These are phyloP conservation scores for Flaveria bidentis DNA, from an alignment of 129 eudicot species.

Conservation along the genomic window DNA sequence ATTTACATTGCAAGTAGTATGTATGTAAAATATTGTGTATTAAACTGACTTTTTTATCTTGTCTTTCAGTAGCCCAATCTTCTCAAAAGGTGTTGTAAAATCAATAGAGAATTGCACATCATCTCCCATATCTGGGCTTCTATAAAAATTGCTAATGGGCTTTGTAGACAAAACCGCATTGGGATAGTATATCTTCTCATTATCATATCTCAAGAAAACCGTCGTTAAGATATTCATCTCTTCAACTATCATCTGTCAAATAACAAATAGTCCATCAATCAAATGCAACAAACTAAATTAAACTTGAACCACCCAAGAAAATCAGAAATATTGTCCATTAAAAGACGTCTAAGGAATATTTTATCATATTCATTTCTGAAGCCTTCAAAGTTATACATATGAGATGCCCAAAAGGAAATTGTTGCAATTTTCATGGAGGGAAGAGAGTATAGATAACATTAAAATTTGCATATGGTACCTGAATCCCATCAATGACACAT, in stretches of 20 bases:
- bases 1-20: not conserved
- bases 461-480: constrained; percentile 39
- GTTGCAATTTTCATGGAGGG: not conserved
- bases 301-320: constrained; percentile 6
- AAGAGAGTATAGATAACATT: not conserved
- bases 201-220: constrained; percentile 73
- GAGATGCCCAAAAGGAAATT: not conserved
- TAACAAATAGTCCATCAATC: constrained; percentile 12
- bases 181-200: constrained; percentile 81
- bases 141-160: constrained; percentile 82
- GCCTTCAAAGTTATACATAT: not conserved
- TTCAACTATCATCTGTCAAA: constrained; percentile 78
- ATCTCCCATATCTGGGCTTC: constrained; percentile 96
- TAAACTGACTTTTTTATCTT: constrained; percentile 66
- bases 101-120: constrained; percentile 69
- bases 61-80: constrained; percentile 66
- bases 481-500: constrained; percentile 77
- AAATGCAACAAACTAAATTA: not conserved
- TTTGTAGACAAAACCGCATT: constrained; percentile 76
- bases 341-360: not conserved
- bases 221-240: constrained; percentile 92
- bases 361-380: not conserved
- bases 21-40: constrained; percentile 19
- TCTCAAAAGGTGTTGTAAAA: constrained; percentile 69
- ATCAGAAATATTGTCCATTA: not conserved